Evolutionary conservation across 75 land plant species (phyloP), one percentile per base, ranked within the genome.

Genomic region (Azolla pinnata): DNA sequence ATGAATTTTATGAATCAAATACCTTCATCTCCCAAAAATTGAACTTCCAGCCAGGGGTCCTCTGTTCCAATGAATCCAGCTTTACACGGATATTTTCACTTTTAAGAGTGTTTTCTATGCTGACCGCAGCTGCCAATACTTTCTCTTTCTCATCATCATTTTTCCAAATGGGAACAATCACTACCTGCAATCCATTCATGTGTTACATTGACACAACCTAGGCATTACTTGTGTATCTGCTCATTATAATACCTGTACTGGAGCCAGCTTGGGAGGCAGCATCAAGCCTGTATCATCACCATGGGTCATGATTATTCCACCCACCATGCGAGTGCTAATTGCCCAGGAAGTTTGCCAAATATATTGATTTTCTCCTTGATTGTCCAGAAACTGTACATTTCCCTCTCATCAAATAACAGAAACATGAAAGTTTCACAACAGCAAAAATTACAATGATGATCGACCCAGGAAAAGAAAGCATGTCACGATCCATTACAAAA

Each of bases 331-430:
- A 4, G 98, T 93, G 67, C 98, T 93, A 55, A 93, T 73, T 10
- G 97, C 98, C 98, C 98, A 93, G 12, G 98, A 93, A 35, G 98
- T 93, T 53, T 93, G 98, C 98, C 98, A 93, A 1, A 93, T 82
- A 62, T 74, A 76, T 57, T 83, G 81, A 33, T 77, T 73, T 66
- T 81, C 81, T 49, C 87, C 87, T 68, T 68, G 87, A 67, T 79
- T 96, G 77, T 93, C 90, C 0, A 81, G 79, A 67, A 83, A 89
- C 70, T 63, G 65, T 20, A 47, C 50, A 47, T 9, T 4, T 18
- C 50, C 18, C 50, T n/a, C n/a, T n/a, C n/a, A n/a, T n/a, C n/a
- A n/a, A n/a, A n/a, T n/a, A n/a, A n/a, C n/a, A n/a, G n/a, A n/a
- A n/a, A n/a, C n/a, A n/a, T n/a, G n/a, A n/a, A n/a, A n/a, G n/a